These are phyloP conservation scores for Magnusiomyces sp. DNA, from an alignment of 1,139 yeast genomes.

Conservation along the genomic window DNA sequence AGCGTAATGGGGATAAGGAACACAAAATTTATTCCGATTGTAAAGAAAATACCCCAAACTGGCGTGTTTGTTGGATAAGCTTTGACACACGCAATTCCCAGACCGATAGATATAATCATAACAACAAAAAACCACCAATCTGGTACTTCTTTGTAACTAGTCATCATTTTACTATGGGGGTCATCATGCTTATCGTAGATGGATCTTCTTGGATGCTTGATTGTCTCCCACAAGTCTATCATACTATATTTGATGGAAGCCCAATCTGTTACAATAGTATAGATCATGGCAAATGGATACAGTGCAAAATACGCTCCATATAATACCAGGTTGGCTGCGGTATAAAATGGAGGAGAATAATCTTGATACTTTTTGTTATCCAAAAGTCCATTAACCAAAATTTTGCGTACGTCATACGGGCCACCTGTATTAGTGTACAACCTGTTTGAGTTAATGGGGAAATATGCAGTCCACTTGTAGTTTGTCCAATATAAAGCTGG, in stretches of 20 bases:
- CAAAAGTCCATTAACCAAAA: constrained; percentile 36
- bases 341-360: constrained; percentile 42
- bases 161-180: constrained; percentile 36
- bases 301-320: constrained; percentile 29
- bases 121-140: constrained; percentile 45
- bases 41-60: constrained; percentile 49
- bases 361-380: constrained; percentile 27
- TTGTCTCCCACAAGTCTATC: constrained; percentile 20
- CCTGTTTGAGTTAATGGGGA: constrained; percentile 47
- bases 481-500: constrained; percentile 44
- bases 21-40: constrained; percentile 45
- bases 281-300: constrained; percentile 24
- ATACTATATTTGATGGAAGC: constrained; percentile 4
- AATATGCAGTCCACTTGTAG: constrained; percentile 42
- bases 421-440: constrained; percentile 44
- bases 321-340: constrained; percentile 36
- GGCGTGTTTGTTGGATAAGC: constrained; percentile 40
- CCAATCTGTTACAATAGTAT: constrained; percentile 21
- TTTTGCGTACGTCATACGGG: constrained; percentile 35
- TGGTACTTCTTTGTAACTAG: constrained; percentile 51
- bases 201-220: constrained; percentile 19
- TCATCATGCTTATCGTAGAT: constrained; percentile 11
- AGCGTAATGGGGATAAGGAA: constrained; percentile 46
- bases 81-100: constrained; percentile 42
- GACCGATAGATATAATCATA: constrained; percentile 44